These are phyloP conservation scores for Penicillium hesseltinei DNA, from an alignment of 2,329 filamentous ascomycete species.

Conservation along the genomic window DNA sequence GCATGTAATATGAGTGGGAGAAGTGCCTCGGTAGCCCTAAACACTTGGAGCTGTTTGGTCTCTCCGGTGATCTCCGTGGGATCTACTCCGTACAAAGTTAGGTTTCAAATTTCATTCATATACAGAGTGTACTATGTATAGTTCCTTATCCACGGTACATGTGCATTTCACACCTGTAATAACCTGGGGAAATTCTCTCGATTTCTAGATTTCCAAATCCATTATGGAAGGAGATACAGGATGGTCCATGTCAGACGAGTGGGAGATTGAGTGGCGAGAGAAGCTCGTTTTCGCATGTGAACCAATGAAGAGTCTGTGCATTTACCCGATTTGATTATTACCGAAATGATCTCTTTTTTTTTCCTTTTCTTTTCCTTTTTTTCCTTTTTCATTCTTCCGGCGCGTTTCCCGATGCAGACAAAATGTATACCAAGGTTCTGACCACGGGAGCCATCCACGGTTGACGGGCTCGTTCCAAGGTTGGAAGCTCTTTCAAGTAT, in stretches of 20 bases:
- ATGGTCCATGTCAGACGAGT: neutral
- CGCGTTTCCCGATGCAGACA: neutral
- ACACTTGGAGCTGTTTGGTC: neutral
- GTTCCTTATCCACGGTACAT: neutral
- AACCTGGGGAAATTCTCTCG: neutral
- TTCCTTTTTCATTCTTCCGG: neutral
- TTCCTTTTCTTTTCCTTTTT: too few species aligned
- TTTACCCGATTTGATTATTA: conserved; percentile 23
- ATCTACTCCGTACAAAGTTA: neutral
- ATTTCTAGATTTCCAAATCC: neutral
- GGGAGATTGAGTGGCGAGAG: neutral
- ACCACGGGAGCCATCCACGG: neutral
- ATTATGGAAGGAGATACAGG: conserved; percentile 8
- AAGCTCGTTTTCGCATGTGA: conserved; percentile 2
- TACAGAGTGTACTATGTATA: neutral
- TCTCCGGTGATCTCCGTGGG: conserved; percentile 2
- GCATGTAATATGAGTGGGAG: conserved; percentile 1
- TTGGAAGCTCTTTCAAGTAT: neutral
- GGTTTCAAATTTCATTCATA: neutral
- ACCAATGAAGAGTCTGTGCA: conserved; percentile 14
- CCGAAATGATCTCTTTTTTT: neutral
- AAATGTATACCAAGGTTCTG: neutral
- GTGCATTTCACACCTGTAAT: neutral
- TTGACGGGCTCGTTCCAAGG: neutral
- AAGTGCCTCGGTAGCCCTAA: neutral